Evolutionary conservation across 2,329 filamentous ascomycete species (phyloP), one percentile per base, ranked within the genome.

Genomic region (Aspergillus vadensis): DNA sequence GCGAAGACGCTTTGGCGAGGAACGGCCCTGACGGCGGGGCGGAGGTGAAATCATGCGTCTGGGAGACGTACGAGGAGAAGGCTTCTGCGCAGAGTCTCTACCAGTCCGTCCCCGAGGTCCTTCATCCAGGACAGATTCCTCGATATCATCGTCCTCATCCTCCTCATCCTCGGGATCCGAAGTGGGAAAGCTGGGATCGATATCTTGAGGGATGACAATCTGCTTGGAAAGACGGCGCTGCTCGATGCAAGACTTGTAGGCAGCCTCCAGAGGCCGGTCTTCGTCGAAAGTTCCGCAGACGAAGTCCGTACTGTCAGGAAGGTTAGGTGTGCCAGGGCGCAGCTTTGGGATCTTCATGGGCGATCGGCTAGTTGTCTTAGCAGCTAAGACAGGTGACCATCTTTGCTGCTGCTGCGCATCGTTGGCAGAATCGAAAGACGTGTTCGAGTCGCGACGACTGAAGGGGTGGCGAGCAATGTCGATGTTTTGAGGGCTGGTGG

Each of bases 221-320:
- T 93, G 89, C 79, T 93, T 97, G 67, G 89, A 88, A 50, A 88
- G 88, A 68, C 92, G 89, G 66, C 91, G 88, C 58, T 91, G 88
- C 70, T 93, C 90, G 60, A 96, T 84, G 69, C 90, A 92, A 2
- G 91, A 91, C 58, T 96, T 85, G 75, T 97, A 99, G 0, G 92
- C 94, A 67, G 93, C 92, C 74, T 99, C 95, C n/a, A 98, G 79
- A 2, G 92, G 92, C 48, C 92, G 88, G 71, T 99, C 95, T 76
- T 99, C 95, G 67, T 99, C 95, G 19, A 99, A 83, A 1, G 95
- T 99, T 60, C 95, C 95, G 71, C 95, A 98, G n/a, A 99, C 95
- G 67, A 99, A 99, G 75, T 99, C 95, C 14, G 95, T 98, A 77
- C 93, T 97, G 75, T 99, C 95, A 1, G 95, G 95, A 10, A 99